Evolutionary conservation across 768 basidiomycete species (phyloP), one percentile per base, ranked within the genome.

Genomic region (Panus rudis): DNA sequence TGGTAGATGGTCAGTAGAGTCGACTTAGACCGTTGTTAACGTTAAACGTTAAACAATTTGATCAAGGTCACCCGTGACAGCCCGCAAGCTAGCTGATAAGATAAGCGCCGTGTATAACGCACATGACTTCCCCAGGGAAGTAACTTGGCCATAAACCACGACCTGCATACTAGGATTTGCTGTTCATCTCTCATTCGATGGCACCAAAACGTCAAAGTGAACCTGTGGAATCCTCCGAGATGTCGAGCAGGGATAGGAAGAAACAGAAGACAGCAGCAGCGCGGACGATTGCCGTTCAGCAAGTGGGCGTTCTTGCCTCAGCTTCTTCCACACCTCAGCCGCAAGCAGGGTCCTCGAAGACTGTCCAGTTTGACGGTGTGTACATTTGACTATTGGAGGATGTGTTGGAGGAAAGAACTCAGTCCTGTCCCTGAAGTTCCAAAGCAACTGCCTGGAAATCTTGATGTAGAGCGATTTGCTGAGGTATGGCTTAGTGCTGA

Each of bases 401-500:
- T n/a, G n/a, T n/a, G n/a, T n/a, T n/a, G n/a, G n/a, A n/a, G n/a
- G n/a, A n/a, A n/a, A n/a, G n/a, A n/a, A n/a, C n/a, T n/a, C n/a
- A n/a, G n/a, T n/a, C n/a, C n/a, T n/a, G n/a, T n/a, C n/a, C n/a
- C n/a, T n/a, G n/a, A 85, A 83, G 74, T 39, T 65, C 75, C 60
- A 70, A 68, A 35, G 33, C 73, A 72, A 6, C 61, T 96, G 14
- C 89, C 90, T 2, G 70, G 73, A 22, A 71, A 81, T 1, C 72
- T 98, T 42, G 86, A 93, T 54, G 84, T 94, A 19, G 92, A 94
- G 57, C 82, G 76, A 57, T 94, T 98, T 60, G 76, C 83, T 14
- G 82, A 92, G 70, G 92, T 88, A 37, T 19, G 66, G 42, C 3
- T 11, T n/a, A 12, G n/a, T 28, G 13, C 13, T 21, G 4, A 7